Percentiles rank a stretch among this genome's conserved stretches.
These are phyloP conservation scores for Trichosanthes truncata DNA, from an alignment of 306 rosid genomes.

Conservation along the genomic window DNA sequence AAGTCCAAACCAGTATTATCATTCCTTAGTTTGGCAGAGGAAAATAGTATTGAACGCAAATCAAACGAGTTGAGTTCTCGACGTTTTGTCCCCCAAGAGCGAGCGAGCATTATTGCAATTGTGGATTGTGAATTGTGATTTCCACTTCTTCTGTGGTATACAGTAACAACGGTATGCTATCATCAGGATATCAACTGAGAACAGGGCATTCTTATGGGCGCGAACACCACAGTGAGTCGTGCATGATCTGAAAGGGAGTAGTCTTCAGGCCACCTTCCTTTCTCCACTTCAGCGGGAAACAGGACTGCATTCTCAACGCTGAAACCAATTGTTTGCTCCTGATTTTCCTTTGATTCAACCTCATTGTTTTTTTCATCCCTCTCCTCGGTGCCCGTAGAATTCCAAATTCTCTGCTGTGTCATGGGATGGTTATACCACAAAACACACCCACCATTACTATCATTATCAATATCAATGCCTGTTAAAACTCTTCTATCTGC, in stretches of 20 bases:
- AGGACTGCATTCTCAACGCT: conserved; percentile 71
- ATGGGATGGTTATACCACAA: neutral
- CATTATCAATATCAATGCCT: neutral
- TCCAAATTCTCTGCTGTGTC: conserved; percentile 80
- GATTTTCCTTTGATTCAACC: conserved; percentile 25
- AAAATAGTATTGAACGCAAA: neutral
- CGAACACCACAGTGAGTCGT: conserved; percentile 74
- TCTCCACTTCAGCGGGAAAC: conserved; percentile 89
- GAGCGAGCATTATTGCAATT: neutral
- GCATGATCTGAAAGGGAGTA: conserved; percentile 92
- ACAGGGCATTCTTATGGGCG: conserved; percentile 80
- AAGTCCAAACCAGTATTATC: neutral
- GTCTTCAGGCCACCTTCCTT: conserved; percentile 88
- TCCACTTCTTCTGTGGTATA: neutral
- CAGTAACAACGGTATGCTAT: neutral
- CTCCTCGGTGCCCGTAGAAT: conserved; percentile 34
- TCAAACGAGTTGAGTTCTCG: neutral
- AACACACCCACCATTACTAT: neutral
- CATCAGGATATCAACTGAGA: conserved; percentile 33
- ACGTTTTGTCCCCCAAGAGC: neutral
- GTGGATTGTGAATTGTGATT: neutral
- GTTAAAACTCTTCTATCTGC: neutral
- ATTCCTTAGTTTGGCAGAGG: neutral
- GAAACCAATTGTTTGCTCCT: conserved; percentile 63
- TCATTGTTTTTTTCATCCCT: conserved; percentile 26